Conservation (phyloP, 164 flowering plant genomes). For the Annona cherimola region DNA sequence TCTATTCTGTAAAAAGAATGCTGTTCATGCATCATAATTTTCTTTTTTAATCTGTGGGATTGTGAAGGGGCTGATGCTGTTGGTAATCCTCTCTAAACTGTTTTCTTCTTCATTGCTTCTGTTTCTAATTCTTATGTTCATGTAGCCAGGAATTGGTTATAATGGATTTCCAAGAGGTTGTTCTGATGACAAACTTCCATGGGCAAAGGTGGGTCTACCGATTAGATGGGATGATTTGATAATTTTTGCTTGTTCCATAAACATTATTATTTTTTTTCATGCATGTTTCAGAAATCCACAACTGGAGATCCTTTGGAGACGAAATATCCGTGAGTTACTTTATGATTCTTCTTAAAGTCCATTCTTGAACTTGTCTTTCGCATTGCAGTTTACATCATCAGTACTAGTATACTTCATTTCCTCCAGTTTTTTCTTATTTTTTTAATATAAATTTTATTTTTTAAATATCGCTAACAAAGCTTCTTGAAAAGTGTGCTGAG, state of each 20-base stretch:
- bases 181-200: slow-evolving; percentile 93
- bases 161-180: slow-evolving; percentile 99
- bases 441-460: not conserved
- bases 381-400: not conserved
- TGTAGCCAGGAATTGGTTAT: slow-evolving; percentile 79
- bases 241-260: not conserved
- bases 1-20: not conserved
- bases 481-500: not conserved
- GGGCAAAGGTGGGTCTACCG: slow-evolving; percentile 73
- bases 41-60: not conserved
- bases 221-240: not conserved
- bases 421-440: not conserved
- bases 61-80: not conserved
- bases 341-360: not conserved
- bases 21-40: not conserved
- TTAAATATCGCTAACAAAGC: not conserved
- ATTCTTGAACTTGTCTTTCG: not conserved
- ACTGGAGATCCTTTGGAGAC: slow-evolving; percentile 76
- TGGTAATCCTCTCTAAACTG: not conserved
- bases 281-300: slow-evolving; percentile 59
- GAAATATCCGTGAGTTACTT: slow-evolving; percentile 79
- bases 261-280: not conserved
- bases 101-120: not conserved
- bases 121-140: not conserved
- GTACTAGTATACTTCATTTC: not conserved